phyloP scores from a whole-genome alignment of 1,284 basidiomycete genomes.

The Fomitiporia mediterranea region DNA sequence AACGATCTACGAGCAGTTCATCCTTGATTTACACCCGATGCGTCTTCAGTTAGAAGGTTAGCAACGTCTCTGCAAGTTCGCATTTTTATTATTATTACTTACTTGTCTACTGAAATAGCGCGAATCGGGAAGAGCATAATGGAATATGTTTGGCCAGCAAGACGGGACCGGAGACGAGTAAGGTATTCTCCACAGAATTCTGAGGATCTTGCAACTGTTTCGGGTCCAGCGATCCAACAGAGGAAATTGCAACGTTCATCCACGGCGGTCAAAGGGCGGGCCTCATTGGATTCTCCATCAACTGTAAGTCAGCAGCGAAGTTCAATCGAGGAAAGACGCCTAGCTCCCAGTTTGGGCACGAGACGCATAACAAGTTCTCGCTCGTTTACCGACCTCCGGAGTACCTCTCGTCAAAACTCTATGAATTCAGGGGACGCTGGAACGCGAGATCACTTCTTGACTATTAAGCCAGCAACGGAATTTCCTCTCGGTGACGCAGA shows the following conservation, averaged over 20 bases:
- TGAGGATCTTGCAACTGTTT: not conserved
- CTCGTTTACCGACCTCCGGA: constrained; percentile 66
- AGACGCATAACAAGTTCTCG: constrained; percentile 55
- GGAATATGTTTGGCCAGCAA: constrained; percentile 84
- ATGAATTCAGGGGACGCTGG: not conserved
- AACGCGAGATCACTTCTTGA: not conserved
- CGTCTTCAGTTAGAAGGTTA: constrained; percentile 73
- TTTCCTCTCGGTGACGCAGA: constrained; percentile 16
- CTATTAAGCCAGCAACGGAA: not conserved
- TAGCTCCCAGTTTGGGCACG: constrained; percentile 29
- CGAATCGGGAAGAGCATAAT: constrained; percentile 78
- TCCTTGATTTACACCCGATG: constrained; percentile 82
- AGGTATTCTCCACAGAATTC: not conserved
- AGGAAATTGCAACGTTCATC: too few species aligned
- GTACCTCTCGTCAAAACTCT: constrained; percentile 29
- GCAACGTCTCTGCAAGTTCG: not conserved
- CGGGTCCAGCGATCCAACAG: not conserved
- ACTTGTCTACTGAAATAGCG: constrained; percentile 32
- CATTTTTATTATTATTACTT: not conserved
- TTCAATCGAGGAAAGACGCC: constrained; percentile 15
- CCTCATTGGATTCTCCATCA: constrained; percentile 25
- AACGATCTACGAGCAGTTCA: constrained; percentile 82
- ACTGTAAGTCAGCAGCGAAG: constrained; percentile 27
- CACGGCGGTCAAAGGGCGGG: constrained; percentile 5
- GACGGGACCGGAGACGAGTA: constrained; percentile 40